Evolutionary conservation across 768 basidiomycete genomes (phyloP).

Genomic region (Mycena amicta): DNA sequence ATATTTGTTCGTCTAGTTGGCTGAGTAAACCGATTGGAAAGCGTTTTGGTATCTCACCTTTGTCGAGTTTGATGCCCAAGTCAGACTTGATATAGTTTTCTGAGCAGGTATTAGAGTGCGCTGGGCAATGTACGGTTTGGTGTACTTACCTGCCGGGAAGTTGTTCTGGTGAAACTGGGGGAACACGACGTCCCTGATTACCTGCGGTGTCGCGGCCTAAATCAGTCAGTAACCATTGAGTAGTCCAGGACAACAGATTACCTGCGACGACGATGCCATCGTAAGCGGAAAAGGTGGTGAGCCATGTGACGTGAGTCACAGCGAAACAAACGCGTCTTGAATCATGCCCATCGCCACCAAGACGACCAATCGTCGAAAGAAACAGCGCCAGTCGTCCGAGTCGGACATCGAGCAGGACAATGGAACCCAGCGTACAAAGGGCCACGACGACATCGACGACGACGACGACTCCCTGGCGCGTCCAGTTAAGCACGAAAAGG

Average conservation of each 20-base stretch:
- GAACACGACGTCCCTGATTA: constrained; percentile 59
- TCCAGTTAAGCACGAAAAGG: constrained; percentile 39
- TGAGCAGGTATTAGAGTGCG: not conserved
- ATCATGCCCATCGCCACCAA: constrained; percentile 42
- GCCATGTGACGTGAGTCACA: too few relatives aligned
- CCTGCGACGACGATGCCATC: too few relatives aligned
- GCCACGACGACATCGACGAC: constrained; percentile 51
- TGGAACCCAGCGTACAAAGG: constrained; percentile 32
- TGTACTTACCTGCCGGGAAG: constrained; percentile 58
- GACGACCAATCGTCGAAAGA: constrained; percentile 43
- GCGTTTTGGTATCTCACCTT: constrained; percentile 65
- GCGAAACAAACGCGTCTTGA: constrained; percentile 17
- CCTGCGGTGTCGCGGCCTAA: too few relatives aligned
- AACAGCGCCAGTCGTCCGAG: constrained; percentile 48
- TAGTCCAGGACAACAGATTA: too few relatives aligned
- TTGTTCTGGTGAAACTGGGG: constrained; percentile 97
- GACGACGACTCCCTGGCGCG: constrained; percentile 43
- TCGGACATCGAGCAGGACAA: constrained; percentile 65
- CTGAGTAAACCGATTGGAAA: not conserved
- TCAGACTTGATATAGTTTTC: constrained; percentile 83
- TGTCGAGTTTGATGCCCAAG: constrained; percentile 85
- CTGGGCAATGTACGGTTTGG: not conserved
- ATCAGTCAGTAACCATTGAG: too few relatives aligned
- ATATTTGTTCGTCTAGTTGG: constrained; percentile 87
- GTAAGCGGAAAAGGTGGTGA: too few relatives aligned